Conservation (phyloP, 331 rosid genomes). For the Stylosanthes scabra region DNA sequence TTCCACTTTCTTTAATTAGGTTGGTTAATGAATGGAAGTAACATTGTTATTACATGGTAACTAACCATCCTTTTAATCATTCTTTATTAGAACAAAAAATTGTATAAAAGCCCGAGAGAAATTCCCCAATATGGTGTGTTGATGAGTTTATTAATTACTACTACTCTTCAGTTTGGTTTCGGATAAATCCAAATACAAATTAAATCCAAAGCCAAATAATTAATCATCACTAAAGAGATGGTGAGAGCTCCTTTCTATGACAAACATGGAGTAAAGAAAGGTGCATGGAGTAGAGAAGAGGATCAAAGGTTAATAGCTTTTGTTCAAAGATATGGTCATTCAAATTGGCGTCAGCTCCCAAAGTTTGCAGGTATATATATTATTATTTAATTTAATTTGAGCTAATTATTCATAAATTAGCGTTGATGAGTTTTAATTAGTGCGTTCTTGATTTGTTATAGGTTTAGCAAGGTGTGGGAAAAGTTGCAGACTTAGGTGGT, state of each 20-base stretch:
- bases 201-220: neutral
- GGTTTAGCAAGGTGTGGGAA: slow-evolving; percentile 82
- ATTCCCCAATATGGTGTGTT: neutral
- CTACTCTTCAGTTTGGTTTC: neutral
- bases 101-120: slow-evolving; percentile 1
- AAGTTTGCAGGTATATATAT: slow-evolving; percentile 65
- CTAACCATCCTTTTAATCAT: neutral
- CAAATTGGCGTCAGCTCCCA: slow-evolving; percentile 81
- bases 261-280: slow-evolving; percentile 72
- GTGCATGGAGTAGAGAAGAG: slow-evolving; percentile 81
- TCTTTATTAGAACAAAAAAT: neutral
- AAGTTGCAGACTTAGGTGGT: slow-evolving; percentile 89
- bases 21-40: slow-evolving; percentile 5
- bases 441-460: slow-evolving; percentile 27
- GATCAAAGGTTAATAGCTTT: slow-evolving; percentile 59
- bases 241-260: slow-evolving; percentile 72
- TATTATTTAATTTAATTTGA: no score
- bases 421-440: neutral
- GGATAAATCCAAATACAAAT: neutral
- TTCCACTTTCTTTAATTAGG: neutral
- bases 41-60: neutral
- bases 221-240: slow-evolving; percentile 38
- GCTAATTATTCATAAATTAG: neutral
- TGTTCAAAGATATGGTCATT: slow-evolving; percentile 57
- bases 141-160: neutral